Evolutionary conservation across 2,329 filamentous ascomycete genomes (phyloP).

Genomic region (Ascochyta pisi): DNA sequence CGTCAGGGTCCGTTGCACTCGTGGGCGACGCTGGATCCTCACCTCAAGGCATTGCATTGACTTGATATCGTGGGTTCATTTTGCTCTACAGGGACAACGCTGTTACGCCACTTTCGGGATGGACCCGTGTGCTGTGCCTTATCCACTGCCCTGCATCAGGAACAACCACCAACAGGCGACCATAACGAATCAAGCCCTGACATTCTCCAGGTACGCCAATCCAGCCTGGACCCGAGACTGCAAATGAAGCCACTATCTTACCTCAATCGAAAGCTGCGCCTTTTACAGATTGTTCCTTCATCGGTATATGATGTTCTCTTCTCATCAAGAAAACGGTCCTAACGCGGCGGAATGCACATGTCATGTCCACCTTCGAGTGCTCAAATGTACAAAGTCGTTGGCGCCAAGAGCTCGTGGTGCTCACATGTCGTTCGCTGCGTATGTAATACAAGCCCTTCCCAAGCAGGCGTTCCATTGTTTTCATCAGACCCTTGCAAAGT

Average conservation of each 20-base stretch:
- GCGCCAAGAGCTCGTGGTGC: neutral
- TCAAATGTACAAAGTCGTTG: neutral
- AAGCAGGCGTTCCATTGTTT: neutral
- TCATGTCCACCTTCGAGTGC: neutral
- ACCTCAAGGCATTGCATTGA: neutral
- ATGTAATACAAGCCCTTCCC: neutral
- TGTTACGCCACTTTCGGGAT: neutral
- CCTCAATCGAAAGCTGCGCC: neutral
- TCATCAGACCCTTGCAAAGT: neutral
- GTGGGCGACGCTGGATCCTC: neutral
- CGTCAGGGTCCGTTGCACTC: neutral
- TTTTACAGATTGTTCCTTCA: neutral
- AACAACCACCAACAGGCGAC: neutral
- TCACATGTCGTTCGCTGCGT: neutral
- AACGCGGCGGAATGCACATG: neutral
- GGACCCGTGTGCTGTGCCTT: neutral
- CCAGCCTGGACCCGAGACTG: neutral
- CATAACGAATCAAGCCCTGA: neutral
- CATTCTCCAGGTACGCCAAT: neutral
- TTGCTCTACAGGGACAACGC: neutral
- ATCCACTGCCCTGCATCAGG: slow-evolving; percentile 14
- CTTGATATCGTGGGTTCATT: neutral
- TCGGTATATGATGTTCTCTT: neutral
- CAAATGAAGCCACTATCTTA: neutral
- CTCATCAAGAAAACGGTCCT: neutral